These are phyloP conservation scores for Botryotinia narcissicola DNA, from an alignment of 2,329 filamentous ascomycete genomes.

Conservation along the genomic window DNA sequence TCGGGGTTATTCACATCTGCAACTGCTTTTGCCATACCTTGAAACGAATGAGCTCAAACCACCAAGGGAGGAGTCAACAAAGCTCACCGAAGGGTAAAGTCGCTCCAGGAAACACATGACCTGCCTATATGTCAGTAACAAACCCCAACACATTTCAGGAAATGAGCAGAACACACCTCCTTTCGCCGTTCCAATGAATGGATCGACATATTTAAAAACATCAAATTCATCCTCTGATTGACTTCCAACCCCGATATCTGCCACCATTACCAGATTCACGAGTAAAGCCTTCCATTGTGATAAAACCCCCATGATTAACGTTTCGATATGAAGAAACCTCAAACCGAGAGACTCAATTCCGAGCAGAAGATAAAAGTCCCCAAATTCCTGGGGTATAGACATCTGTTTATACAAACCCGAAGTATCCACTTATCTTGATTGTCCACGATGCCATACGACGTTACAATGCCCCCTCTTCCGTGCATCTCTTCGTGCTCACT, in stretches of 20 bases:
- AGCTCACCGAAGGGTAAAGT: conserved; percentile 49
- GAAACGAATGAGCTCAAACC: conserved; percentile 40
- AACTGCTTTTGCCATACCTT: conserved; percentile 47
- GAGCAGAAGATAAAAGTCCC: not conserved
- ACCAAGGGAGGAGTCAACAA: not conserved
- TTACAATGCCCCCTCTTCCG: conserved; percentile 14
- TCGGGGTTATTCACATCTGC: conserved; percentile 50
- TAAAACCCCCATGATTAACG: not conserved
- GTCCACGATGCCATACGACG: conserved; percentile 14
- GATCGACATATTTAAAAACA: conserved; percentile 46
- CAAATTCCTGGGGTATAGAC: not conserved
- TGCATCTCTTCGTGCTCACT: not conserved
- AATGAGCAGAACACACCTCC: conserved; percentile 42
- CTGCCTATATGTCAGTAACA: conserved; percentile 19
- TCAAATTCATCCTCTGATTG: conserved; percentile 32
- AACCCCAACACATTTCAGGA: too few relatives aligned
- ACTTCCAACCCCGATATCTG: not conserved
- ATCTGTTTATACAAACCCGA: not conserved
- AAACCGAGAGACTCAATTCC: not conserved
- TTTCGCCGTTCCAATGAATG: conserved; percentile 54
- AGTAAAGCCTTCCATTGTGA: not conserved
- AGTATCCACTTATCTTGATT: not conserved
- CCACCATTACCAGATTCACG: not conserved
- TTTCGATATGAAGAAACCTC: not conserved
- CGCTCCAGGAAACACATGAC: conserved; percentile 56